Base-by-base conservation (phyloP, 1,284 basidiomycete species). In the Pascua sp. region DNA sequence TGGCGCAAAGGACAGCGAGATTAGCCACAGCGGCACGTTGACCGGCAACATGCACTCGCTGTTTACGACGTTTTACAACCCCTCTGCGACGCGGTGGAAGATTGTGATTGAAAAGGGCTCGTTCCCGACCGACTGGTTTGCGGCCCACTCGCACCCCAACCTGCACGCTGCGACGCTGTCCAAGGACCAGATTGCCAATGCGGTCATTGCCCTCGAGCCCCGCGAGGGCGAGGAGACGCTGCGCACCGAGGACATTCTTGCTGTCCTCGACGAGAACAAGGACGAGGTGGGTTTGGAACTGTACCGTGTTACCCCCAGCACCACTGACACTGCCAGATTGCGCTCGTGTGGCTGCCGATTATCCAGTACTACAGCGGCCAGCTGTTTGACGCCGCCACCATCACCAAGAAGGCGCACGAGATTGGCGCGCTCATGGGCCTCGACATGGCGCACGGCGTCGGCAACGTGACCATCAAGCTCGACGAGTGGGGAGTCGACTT, bases 281-380 rank as follows among this genome's bases (percentile, higher is more conserved):
- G 77, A 81, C 48, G 64, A 66, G 50, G 74, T 77, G 46, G 50
- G 70, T n/a, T n/a, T n/a, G n/a, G n/a, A n/a, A n/a, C n/a, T n/a
- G n/a, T n/a, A n/a, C n/a, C n/a, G n/a, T n/a, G n/a, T n/a, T n/a
- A n/a, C n/a, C n/a, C n/a, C n/a, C 7, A 39, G 18, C 1, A 16
- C 8, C 12, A 32, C 3, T 15, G 13, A 5, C 39, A 12, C 15
- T 32, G 5, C 32, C 81, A 84, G 62, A 91, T 96, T 64, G 89
- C 93, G 24, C 81, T 97, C 50, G 91, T 97, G 55, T 83, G 95
- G 62, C 88, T 97, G 70, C 86, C 88, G 56, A 90, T 91, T 1
- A 84, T 96, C 11, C 95, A 98, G 77, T 98, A 94, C 80, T 98
- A 97, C 78, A 95, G 92, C 11, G 96, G 94, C n/a, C 94, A 98